These are phyloP conservation scores for Ustilaginoidea virens DNA, from an alignment of 2,329 filamentous ascomycete species.

Conservation along the genomic window DNA sequence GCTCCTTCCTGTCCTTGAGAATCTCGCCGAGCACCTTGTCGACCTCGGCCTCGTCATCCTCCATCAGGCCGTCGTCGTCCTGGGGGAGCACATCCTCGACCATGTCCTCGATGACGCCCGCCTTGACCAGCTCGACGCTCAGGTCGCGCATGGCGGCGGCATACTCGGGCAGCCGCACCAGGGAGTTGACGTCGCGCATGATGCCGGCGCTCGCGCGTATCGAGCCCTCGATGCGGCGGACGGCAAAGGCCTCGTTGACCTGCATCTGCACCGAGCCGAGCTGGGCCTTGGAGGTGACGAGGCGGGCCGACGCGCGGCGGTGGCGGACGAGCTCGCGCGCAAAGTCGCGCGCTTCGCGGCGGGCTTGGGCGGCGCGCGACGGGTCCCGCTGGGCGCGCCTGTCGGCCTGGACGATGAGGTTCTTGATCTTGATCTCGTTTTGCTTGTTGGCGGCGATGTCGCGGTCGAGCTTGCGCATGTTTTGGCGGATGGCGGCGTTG, in stretches of 20 bases:
- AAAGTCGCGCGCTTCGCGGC: conserved; percentile 72
- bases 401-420: conserved; percentile 69
- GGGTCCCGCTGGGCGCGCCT: conserved; percentile 70
- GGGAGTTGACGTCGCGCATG: conserved; percentile 89
- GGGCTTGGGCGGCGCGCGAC: conserved; percentile 61
- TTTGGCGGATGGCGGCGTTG: conserved; percentile 74
- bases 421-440: conserved; percentile 72
- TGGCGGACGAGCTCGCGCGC: conserved; percentile 75
- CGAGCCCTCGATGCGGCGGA: conserved; percentile 89
- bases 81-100: conserved; percentile 73
- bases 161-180: conserved; percentile 73
- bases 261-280: conserved; percentile 91
- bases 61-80: conserved; percentile 54
- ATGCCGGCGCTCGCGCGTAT: conserved; percentile 77
- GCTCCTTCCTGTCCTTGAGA: conserved; percentile 62
- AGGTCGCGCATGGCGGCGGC: conserved; percentile 82
- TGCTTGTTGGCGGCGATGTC: conserved; percentile 68
- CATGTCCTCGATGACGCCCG: conserved; percentile 97
- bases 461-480: conserved; percentile 87
- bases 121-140: conserved; percentile 76
- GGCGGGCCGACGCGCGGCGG: conserved; percentile 56
- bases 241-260: conserved; percentile 88
- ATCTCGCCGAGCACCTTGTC: conserved; percentile 89
- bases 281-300: conserved; percentile 82
- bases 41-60: conserved; percentile 70